A percentile compares a stretch with the other conserved stretches of the same genome.
Evolutionary conservation across 2,329 filamentous ascomycete genomes (phyloP).

Genomic region (Aspergillus udagawae): DNA sequence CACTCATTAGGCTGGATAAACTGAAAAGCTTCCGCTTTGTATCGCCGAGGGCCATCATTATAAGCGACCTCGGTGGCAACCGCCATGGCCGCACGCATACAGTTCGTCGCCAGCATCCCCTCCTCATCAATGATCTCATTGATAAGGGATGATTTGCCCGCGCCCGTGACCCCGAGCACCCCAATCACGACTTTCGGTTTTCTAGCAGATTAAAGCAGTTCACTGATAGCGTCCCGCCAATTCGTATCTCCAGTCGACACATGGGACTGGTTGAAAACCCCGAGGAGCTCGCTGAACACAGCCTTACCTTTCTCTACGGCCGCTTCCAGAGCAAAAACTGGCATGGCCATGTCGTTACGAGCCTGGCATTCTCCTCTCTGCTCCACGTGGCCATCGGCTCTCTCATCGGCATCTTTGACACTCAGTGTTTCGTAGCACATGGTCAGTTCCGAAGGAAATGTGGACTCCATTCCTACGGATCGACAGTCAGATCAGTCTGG

Average conservation of each 20-base stretch:
- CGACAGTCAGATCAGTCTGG: not conserved
- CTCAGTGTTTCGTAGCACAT: not conserved
- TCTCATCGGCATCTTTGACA: not conserved
- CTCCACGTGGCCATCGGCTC: not conserved
- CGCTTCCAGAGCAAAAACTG: conserved; percentile 28
- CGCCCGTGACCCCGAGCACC: conserved; percentile 59
- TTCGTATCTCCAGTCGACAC: not conserved
- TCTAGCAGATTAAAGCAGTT: not conserved
- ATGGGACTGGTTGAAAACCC: not conserved
- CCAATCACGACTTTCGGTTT: conserved; percentile 46
- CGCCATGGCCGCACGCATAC: conserved; percentile 60
- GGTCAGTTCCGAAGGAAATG: not conserved
- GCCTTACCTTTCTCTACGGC: not conserved
- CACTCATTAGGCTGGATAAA: conserved; percentile 54
- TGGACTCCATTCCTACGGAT: not conserved
- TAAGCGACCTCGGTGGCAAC: conserved; percentile 59
- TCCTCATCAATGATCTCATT: conserved; percentile 62
- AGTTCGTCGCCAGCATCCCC: conserved; percentile 52
- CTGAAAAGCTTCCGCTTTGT: conserved; percentile 55
- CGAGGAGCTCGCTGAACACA: not conserved
- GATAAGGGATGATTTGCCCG: conserved; percentile 60
- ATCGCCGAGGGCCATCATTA: conserved; percentile 48
- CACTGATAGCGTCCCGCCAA: conserved; percentile 1
- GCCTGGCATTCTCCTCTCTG: conserved; percentile 35
- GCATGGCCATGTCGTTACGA: no score